These are phyloP conservation scores for Carex pumila DNA, from an alignment of 176 grass and related monocot genomes.

Conservation along the genomic window DNA sequence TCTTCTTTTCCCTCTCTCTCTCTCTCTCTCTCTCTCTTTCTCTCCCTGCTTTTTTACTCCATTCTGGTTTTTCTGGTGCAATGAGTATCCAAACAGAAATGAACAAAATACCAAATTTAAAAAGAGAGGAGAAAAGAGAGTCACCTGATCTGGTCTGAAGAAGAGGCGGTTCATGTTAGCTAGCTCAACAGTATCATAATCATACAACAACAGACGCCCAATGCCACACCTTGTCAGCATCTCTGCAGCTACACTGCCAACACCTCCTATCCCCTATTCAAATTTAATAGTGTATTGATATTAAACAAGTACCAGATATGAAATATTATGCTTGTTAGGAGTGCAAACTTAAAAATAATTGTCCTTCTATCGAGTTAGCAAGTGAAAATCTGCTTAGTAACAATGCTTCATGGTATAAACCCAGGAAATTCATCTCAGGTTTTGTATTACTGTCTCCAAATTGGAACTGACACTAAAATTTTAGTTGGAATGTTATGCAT, in stretches of 20 bases:
- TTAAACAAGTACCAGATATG: background rate
- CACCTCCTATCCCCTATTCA: conserved; percentile 84
- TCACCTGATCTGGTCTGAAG: conserved; percentile 95
- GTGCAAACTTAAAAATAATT: background rate
- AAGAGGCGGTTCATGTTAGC: conserved; percentile 99
- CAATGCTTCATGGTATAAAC: background rate
- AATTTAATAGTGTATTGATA: background rate
- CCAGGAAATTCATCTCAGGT: background rate
- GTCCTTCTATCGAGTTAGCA: background rate
- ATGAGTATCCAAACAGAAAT: background rate
- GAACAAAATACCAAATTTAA: background rate
- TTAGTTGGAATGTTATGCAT: background rate
- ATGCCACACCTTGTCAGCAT: conserved; percentile 98
- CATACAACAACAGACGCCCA: conserved; percentile 89
- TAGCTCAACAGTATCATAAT: conserved; percentile 93
- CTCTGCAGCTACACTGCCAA: conserved; percentile 91
- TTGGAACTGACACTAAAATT: background rate
- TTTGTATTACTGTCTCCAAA: background rate
- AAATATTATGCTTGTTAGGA: background rate
- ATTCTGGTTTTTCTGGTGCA: background rate
- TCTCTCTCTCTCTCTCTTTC: background rate
- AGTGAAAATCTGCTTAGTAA: background rate
- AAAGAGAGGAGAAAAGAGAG: background rate
- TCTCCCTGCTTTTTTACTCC: background rate
- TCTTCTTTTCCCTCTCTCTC: too few relatives aligned